Evolutionary conservation across 2,329 filamentous ascomycete genomes (phyloP), one percentile per base, ranked within the genome.

Genomic region (Sphaceloma murrayae): DNA sequence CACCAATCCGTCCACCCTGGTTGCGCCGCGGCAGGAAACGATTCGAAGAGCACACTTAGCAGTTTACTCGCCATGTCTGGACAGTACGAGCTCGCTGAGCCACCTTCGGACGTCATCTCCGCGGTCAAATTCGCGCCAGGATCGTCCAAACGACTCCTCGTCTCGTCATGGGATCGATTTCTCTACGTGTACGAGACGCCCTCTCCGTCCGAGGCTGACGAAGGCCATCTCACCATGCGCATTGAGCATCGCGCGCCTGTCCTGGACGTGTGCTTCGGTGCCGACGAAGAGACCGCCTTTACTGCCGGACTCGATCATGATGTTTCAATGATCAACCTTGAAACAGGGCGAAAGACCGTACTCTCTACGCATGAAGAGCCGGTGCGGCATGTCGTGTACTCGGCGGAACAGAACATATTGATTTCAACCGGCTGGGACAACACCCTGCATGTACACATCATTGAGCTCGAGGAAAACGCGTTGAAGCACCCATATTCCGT

Each of bases 371-470:
- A 98, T 66, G 66, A 73, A 33, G 78, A 80, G 4, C 81, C 85
- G 44, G 91, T 88, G 45, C 85, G 87, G 58, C 82, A 78, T 51
- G 78, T 98, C 45, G 81, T 85, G 49, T 96, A 87, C 68, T 87
- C 80, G 63, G 70, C 72, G 49, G 71, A 82, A 50, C 78, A 87
- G 59, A 78, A 88, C 60, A 70, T 95, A 50, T 74, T 98, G 47
- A 72, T 96, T 52, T 94, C 87, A 45, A 84, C 85, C 43, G 93
- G 88, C 4, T 98, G 91, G 91, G 89, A 98, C 63, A 79, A 75
- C 49, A 94, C 85, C 5, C 72, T 98, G 33, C 87, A 94, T 61
- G 73, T 95, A 47, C 85, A 94, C 68, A 74, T 82, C 56, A 69
- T 80, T 13, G 43, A 54, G 4, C 51, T 32, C 18, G 26, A 49